These are phyloP conservation scores for Erythrobasidium hasegawianum DNA, from an alignment of 1,284 basidiomycete species.

Conservation along the genomic window DNA sequence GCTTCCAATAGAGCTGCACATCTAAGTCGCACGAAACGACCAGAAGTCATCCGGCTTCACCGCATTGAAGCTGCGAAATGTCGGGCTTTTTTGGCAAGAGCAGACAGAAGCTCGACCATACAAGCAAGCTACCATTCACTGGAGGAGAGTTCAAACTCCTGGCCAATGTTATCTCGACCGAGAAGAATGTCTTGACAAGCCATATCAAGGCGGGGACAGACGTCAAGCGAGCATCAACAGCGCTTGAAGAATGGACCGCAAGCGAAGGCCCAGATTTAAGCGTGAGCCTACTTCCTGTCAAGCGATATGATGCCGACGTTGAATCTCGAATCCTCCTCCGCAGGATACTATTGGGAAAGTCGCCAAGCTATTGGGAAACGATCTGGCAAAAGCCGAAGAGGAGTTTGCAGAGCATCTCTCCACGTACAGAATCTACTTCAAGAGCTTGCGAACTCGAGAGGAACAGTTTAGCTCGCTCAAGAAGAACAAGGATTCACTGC, in stretches of 20 bases:
- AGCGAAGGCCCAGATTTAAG: conserved; percentile 45
- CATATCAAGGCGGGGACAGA: conserved; percentile 40
- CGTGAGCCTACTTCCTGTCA: conserved; percentile 30
- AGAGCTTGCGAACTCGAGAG: conserved; percentile 44
- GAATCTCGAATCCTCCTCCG: background rate
- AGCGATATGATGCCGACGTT: background rate
- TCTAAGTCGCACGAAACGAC: too few species aligned
- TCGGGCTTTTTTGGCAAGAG: conserved; percentile 36
- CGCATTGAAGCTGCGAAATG: background rate
- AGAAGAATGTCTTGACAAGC: conserved; percentile 38
- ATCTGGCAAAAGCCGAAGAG: conserved; percentile 43
- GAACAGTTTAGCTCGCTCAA: conserved; percentile 43
- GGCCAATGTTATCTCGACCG: conserved; percentile 42
- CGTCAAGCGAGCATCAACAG: conserved; percentile 38
- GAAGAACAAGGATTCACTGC: conserved; percentile 42
- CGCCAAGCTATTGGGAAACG: conserved; percentile 41
- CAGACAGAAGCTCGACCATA: conserved; percentile 28
- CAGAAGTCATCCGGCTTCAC: too few species aligned
- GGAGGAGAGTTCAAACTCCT: conserved; percentile 43
- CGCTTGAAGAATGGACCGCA: conserved; percentile 44
- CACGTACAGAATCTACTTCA: conserved; percentile 44
- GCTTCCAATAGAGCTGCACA: too few species aligned
- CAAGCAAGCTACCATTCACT: conserved; percentile 38
- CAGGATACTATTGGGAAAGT: conserved; percentile 45
- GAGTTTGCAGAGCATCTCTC: conserved; percentile 44